Evolutionary conservation across 768 basidiomycete species (phyloP).

Genomic region (Pluteus cervinus): DNA sequence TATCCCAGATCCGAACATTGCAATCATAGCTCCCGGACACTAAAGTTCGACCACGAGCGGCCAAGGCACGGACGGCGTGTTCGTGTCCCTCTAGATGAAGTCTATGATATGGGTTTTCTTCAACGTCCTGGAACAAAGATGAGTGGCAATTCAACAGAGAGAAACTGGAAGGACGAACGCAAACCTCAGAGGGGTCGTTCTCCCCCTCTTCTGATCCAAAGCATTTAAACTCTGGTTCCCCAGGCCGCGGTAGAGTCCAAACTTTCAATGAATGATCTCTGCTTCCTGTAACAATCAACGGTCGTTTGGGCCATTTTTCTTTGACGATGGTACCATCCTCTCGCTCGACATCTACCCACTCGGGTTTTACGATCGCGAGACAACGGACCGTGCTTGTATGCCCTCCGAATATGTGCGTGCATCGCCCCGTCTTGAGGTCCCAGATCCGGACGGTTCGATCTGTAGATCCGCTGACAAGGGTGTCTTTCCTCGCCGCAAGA

Average conservation of each 20-base stretch:
- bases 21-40: constrained; percentile 97
- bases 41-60: constrained; percentile 81
- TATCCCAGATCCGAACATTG: constrained; percentile 94
- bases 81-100: constrained; percentile 84
- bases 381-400: constrained; percentile 97
- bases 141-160: constrained; percentile 5
- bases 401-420: constrained; percentile 92
- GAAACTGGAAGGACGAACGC: constrained; percentile 18
- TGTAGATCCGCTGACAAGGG: constrained; percentile 87
- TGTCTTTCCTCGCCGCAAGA: constrained; percentile 81
- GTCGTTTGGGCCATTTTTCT: constrained; percentile 66
- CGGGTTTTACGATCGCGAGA: constrained; percentile 92
- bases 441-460: constrained; percentile 92
- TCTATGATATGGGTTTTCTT: constrained; percentile 85
- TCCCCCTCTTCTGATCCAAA: constrained; percentile 57
- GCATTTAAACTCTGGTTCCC: constrained; percentile 71
- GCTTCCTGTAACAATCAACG: constrained; percentile 71
- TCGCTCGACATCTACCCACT: constrained; percentile 69
- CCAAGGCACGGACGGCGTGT: constrained; percentile 88
- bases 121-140: constrained; percentile 41
- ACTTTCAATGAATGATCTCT: constrained; percentile 65
- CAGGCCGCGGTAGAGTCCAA: constrained; percentile 49
- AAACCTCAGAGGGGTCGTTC: constrained; percentile 44
- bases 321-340: constrained; percentile 55
- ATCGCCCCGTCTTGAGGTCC: constrained; percentile 73